Evolutionary conservation across 495 filamentous ascomycete species (phyloP).

Genomic region (Monascus purpureus): DNA sequence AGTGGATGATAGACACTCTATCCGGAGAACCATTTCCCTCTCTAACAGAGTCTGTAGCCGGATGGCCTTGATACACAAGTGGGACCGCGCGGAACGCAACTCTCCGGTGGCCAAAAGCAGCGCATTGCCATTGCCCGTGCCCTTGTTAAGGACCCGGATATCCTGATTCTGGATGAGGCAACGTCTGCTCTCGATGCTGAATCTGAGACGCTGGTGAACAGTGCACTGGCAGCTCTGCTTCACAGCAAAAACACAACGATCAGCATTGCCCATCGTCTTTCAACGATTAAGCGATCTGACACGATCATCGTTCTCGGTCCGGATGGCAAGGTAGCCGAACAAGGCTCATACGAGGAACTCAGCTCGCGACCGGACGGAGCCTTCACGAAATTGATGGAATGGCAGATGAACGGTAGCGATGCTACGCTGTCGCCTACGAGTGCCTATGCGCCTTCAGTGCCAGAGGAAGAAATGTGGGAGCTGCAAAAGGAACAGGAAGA

Average conservation of each 20-base stretch:
- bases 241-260: constrained; percentile 86
- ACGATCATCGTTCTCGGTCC: constrained; percentile 75
- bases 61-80: constrained; percentile 91
- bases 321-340: constrained; percentile 81
- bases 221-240: constrained; percentile 67
- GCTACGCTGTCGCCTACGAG: constrained; percentile 12
- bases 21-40: not conserved
- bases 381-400: constrained; percentile 94
- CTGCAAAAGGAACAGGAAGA: constrained; percentile 18
- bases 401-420: constrained; percentile 89
- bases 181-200: constrained; percentile 94
- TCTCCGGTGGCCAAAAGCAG: constrained; percentile 95
- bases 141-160: constrained; percentile 89
- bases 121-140: constrained; percentile 94
- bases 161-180: constrained; percentile 89
- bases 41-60: constrained; percentile 32
- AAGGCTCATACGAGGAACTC: constrained; percentile 68
- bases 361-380: constrained; percentile 58
- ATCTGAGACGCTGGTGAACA: constrained; percentile 88
- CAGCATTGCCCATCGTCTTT: constrained; percentile 86
- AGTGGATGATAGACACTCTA: constrained; percentile 12
- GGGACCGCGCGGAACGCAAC: constrained; percentile 80
- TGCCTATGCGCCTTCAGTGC: constrained; percentile 8
- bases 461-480: constrained; percentile 22
- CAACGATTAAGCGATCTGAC: constrained; percentile 90